phyloP scores from a whole-genome alignment of 257 asterid species.

The Solanum phureja region DNA sequence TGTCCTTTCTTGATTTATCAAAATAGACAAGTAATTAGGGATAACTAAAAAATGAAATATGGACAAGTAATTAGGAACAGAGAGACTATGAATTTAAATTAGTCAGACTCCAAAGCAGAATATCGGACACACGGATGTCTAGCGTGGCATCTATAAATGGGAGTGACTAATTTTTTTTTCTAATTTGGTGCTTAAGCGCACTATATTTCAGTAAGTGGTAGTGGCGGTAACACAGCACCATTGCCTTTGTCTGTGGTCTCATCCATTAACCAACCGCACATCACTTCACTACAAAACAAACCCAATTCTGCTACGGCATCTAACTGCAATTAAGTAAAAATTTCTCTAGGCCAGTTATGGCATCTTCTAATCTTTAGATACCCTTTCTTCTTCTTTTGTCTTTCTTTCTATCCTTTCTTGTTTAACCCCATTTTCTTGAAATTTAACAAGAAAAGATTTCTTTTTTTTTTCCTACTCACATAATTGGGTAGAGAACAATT shows the following conservation, averaged over 20 bases:
- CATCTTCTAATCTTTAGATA: slow-evolving; percentile 21
- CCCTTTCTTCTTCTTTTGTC: neutral
- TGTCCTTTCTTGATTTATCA: too few species aligned
- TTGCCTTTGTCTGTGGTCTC: neutral
- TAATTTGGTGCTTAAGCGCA: neutral
- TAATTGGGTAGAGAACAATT: neutral
- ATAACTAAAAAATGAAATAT: too few species aligned
- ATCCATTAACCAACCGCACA: neutral
- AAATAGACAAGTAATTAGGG: too few species aligned
- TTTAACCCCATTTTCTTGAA: neutral
- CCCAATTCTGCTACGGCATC: neutral
- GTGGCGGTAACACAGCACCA: neutral
- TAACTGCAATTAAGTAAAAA: neutral
- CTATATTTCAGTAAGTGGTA: neutral
- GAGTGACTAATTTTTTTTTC: neutral
- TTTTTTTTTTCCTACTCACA: neutral
- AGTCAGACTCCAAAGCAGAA: too few species aligned
- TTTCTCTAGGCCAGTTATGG: neutral
- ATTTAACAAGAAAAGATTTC: neutral
- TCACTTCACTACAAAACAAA: neutral
- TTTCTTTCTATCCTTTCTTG: neutral
- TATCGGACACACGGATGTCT: too few species aligned
- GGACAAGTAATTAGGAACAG: too few species aligned
- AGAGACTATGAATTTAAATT: too few species aligned
- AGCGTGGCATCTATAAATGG: neutral